Evolutionary conservation across 345 rosid genomes (phyloP).

Genomic region (Dipteronia dyeriana): DNA sequence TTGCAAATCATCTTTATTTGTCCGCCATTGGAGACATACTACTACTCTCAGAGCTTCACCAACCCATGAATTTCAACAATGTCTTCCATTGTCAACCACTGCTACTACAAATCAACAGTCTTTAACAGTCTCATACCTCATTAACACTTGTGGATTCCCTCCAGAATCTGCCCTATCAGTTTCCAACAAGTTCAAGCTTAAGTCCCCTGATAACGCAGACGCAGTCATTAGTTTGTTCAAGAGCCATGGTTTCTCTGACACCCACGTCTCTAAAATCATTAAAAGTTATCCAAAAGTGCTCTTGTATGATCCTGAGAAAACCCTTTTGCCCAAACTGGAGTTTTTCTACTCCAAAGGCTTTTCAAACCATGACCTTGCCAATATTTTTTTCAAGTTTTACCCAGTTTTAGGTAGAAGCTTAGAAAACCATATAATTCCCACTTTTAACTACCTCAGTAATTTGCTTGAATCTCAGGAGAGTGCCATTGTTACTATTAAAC

Average conservation of each 20-base stretch:
- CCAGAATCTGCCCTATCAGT: constrained; percentile 16
- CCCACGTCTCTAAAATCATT: constrained; percentile 21
- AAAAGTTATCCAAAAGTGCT: too few species aligned
- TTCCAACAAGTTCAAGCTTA: constrained; percentile 1
- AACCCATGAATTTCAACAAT: neutral
- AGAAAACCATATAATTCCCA: constrained; percentile 29
- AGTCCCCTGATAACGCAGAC: constrained; percentile 11
- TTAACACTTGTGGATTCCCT: constrained; percentile 23
- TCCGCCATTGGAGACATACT: neutral
- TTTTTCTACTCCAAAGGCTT: constrained; percentile 37
- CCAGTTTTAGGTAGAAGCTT: constrained; percentile 22
- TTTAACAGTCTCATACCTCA: constrained; percentile 23
- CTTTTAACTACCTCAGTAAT: constrained; percentile 22
- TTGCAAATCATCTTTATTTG: neutral
- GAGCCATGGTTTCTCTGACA: constrained; percentile 27
- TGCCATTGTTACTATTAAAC: constrained; percentile 7
- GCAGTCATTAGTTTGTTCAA: constrained; percentile 21
- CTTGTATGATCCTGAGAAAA: constrained; percentile 18
- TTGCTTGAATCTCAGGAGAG: constrained; percentile 19
- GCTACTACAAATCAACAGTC: neutral
- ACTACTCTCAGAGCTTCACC: neutral
- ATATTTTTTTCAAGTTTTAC: constrained; percentile 1
- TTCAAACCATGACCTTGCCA: constrained; percentile 23
- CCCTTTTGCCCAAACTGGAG: constrained; percentile 40
- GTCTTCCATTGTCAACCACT: neutral